Percentiles rank a stretch among this genome's conserved stretches.
Conservation (phyloP, 2,329 filamentous ascomycete genomes). For the Lasiodiplodia theobromae region DNA sequence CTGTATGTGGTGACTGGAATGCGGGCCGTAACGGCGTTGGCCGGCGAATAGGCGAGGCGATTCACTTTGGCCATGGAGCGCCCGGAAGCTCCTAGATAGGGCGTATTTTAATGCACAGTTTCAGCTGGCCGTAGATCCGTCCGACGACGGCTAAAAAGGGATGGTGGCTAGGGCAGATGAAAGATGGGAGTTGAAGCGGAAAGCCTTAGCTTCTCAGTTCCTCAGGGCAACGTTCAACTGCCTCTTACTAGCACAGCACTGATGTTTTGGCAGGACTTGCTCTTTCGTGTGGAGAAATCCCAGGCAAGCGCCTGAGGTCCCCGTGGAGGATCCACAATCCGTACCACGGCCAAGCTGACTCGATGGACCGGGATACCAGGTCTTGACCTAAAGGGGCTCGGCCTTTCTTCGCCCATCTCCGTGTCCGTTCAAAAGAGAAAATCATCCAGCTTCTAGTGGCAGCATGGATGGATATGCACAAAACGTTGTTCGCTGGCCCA, state of each 20-base stretch:
- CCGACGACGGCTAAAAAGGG: background rate
- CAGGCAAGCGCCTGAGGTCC: background rate
- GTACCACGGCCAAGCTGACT: background rate
- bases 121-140: background rate
- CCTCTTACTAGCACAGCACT: background rate
- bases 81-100: background rate
- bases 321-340: background rate
- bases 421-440: background rate
- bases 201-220: background rate
- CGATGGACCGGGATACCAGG: background rate
- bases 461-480: background rate
- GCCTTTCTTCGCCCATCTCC: background rate
- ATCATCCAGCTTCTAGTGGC: background rate
- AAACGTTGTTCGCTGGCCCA: background rate
- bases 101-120: background rate
- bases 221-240: background rate
- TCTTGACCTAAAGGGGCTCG: background rate
- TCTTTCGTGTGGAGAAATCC: background rate
- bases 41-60: slow-evolving; percentile 7
- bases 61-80: background rate
- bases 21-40: slow-evolving; percentile 3
- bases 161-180: background rate
- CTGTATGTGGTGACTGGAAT: slow-evolving; percentile 18
- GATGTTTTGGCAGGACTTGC: background rate
- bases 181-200: background rate